Evolutionary conservation across 495 filamentous ascomycete genomes (phyloP).

Genomic region (Annulohypoxylon nitens): DNA sequence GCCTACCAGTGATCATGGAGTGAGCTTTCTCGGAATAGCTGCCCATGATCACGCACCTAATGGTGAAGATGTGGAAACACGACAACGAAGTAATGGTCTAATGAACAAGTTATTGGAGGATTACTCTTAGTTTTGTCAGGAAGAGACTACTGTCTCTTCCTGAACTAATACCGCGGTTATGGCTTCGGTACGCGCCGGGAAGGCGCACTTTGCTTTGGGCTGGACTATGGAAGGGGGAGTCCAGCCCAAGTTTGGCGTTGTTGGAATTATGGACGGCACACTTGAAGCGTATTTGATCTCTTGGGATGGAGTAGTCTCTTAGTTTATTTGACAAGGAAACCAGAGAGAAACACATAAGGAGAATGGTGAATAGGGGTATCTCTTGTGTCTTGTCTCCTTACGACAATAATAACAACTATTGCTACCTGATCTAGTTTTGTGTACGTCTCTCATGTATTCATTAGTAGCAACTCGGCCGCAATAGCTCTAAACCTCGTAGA

Average conservation of each 20-base stretch:
- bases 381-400: slow-evolving; percentile 40
- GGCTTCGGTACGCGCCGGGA: slow-evolving; percentile 1
- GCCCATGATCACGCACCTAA: background rate
- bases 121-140: background rate
- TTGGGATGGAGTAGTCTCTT: background rate
- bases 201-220: background rate
- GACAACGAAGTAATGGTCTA: background rate
- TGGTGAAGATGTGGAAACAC: background rate
- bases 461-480: background rate
- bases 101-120: background rate
- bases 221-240: background rate
- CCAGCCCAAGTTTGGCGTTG: background rate
- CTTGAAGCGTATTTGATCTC: background rate
- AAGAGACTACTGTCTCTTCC: background rate
- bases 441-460: background rate
- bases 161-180: background rate
- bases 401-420: slow-evolving; percentile 25
- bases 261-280: background rate
- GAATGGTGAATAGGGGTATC: slow-evolving; percentile 39
- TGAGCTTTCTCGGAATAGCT: background rate
- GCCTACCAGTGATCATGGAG: background rate
- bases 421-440: slow-evolving; percentile 2
- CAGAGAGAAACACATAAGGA: background rate
- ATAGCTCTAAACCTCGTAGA: background rate
- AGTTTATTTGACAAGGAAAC: background rate